Percentiles rank a stretch among this genome's conserved stretches.
Evolutionary conservation across 176 grass and related monocot species (phyloP).

Genomic region (Ensete ventricosum): DNA sequence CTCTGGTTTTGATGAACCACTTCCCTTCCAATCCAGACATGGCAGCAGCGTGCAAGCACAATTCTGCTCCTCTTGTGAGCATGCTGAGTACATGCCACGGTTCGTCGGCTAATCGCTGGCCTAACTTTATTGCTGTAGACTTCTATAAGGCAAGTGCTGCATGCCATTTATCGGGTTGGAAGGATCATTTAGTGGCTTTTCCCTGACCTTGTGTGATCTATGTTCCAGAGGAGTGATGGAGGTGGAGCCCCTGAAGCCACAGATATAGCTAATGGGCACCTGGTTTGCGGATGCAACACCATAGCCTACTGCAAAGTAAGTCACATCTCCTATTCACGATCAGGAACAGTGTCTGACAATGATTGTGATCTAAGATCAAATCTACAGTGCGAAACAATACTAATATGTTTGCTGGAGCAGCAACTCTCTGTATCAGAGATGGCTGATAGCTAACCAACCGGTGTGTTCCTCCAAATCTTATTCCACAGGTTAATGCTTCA

Average conservation of each 20-base stretch:
- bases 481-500: not conserved
- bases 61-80: slow-evolving; percentile 54
- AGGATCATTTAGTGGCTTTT: not conserved
- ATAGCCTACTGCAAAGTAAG: slow-evolving; percentile 53
- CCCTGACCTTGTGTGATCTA: not conserved
- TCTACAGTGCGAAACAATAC: too few relatives aligned
- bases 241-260: slow-evolving; percentile 59
- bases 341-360: not conserved
- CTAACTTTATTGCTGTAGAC: slow-evolving; percentile 87
- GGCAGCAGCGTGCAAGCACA: slow-evolving; percentile 67
- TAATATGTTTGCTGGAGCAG: not conserved
- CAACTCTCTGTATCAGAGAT: too few relatives aligned
- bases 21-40: slow-evolving; percentile 50
- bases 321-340: too few relatives aligned
- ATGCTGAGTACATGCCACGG: slow-evolving; percentile 53
- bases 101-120: slow-evolving; percentile 40
- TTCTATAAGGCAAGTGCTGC: slow-evolving; percentile 54
- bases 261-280: slow-evolving; percentile 55
- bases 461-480: too few relatives aligned
- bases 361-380: too few relatives aligned
- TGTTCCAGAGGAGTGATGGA: slow-evolving; percentile 58
- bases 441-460: too few relatives aligned
- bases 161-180: not conserved
- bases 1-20: slow-evolving; percentile 89
- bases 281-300: slow-evolving; percentile 57